Base-by-base conservation (phyloP, 1,284 basidiomycete species). In the Cronartium ribicola region DNA sequence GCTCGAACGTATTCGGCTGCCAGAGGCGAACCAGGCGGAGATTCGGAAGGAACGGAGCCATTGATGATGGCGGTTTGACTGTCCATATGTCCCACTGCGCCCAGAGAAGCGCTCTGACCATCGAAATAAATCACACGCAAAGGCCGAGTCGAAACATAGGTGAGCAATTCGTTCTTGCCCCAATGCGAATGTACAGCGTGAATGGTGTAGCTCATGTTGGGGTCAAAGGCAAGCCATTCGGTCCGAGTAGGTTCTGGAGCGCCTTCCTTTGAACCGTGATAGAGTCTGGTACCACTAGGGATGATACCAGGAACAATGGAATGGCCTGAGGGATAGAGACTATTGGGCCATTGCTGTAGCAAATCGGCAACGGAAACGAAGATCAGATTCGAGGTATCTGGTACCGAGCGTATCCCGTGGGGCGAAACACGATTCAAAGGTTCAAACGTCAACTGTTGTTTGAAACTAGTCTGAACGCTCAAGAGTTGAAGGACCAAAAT, bases 301-400 rank as follows among this genome's bases (percentile, higher is more conserved):
- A 85, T 79, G 0, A 61, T 80, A 10, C 81, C 84, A 0, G 82
- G 83, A 20, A 85, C 82, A 29, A 86, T 78, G 41, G 77, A 82
- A 75, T 85, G 85, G 2, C 85, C 84, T 77, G 86, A 86, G 51
- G 83, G 82, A 77, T 84, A 84, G 7, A 83, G 81, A 0, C 84
- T 84, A 73, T 86, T 85, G 1, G 84, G 84, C 85, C 85, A 86
- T 62, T 84, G 84, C 71, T 86, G 84, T 5, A 86, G 78, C 14
- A 85, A 77, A 0, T 83, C 82, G 73, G 78, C 81, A 5, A 84
- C 81, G 0, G 81, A 83, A 44, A 83, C 81, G 76, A 86, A 86
- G 37, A 85, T 77, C 7, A 84, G 78, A 69, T 84, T 79, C 0
- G 80, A 80, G 0, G 83, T n/a, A n/a, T n/a, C n/a, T n/a, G n/a